A percentile compares a stretch with the other conserved stretches of the same genome.
Conservation (phyloP, 1,284 basidiomycete genomes). For the Irpex rosettiformis region DNA sequence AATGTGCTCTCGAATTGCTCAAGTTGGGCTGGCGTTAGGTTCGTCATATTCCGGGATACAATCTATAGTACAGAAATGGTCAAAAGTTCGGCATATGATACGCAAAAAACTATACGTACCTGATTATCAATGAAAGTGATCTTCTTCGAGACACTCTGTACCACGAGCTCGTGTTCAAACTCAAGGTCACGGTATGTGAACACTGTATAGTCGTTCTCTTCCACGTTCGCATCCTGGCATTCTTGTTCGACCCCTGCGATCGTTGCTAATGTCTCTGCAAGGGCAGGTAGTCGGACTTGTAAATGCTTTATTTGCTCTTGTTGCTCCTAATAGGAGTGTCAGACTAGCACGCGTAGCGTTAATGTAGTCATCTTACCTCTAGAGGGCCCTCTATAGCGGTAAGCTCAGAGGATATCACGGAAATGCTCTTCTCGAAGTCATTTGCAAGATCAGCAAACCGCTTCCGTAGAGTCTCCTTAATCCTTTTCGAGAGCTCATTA, state of each 20-base stretch:
- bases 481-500: slow-evolving; percentile 43
- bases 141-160: slow-evolving; percentile 84
- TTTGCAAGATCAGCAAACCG: slow-evolving; percentile 85
- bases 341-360: slow-evolving; percentile 19
- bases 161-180: slow-evolving; percentile 85
- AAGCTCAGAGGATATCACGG: slow-evolving; percentile 71
- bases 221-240: slow-evolving; percentile 89
- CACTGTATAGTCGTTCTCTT: slow-evolving; percentile 96
- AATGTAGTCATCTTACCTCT: slow-evolving; percentile 49
- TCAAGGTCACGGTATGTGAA: slow-evolving; percentile 88
- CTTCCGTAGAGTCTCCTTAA: slow-evolving; percentile 85
- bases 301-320: slow-evolving; percentile 51
- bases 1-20: slow-evolving; percentile 98
- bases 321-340: slow-evolving; percentile 58
- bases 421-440: slow-evolving; percentile 74
- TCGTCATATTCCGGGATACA: slow-evolving; percentile 88
- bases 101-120: slow-evolving; percentile 39
- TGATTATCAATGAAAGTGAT: slow-evolving; percentile 96
- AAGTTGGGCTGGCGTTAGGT: slow-evolving; percentile 91
- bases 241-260: slow-evolving; percentile 69
- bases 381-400: slow-evolving; percentile 76
- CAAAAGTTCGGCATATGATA: neutral
- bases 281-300: slow-evolving; percentile 59
- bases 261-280: slow-evolving; percentile 52
- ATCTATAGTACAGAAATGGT: slow-evolving; percentile 41